Base-by-base conservation (phyloP, 2,329 filamentous ascomycete genomes). In the Chaetomium globosum region DNA sequence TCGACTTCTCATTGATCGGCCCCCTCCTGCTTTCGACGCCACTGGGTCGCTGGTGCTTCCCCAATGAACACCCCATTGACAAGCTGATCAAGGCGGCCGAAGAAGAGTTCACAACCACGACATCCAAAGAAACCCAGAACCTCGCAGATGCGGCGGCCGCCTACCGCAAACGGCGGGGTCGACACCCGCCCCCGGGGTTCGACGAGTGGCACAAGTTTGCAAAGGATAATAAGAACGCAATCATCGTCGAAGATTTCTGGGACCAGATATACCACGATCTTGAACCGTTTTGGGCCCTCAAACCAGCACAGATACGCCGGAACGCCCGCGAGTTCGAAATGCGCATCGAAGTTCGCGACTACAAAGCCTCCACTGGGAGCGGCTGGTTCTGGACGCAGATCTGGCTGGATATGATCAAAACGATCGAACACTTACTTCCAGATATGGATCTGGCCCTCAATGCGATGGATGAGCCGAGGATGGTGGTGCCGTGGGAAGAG, bases 371-470 rank as follows among this genome's bases (percentile, higher is more conserved):
- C 9, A 78, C 83, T 1, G 75, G 73, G 26, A 85, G 80, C 72
- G 81, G 83, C 68, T 87, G 81, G 82, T 85, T 83, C 71, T 87
- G 81, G 83, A 85, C 81, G 3, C 75, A 80, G 70, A 82, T 87
- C 65, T 86, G 85, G 84, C 74, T 83, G 36, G 75, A 82, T 58
- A 77, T 87, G 77, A 78, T 85, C 70, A 77, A 80, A 64, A 80
- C 80, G 0, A 79, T 87, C n/a, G 80, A 83, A 67, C 76, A 82
- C 48, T 66, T 84, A 61, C 77, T 90, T 19, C 87, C 87, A 1
- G 87, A 90, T 70, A 87, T 90, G 83, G 87, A 89, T 66, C 81
- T 90, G 65, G 82, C 87, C 0, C 79, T 89, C 65, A 90, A 90
- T 68, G 80, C 83, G 36, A 86, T 89, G 82, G 88, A 90, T 70